Conservation (phyloP, 2,329 filamentous ascomycete genomes). For the Talaromyces funiculosus region DNA sequence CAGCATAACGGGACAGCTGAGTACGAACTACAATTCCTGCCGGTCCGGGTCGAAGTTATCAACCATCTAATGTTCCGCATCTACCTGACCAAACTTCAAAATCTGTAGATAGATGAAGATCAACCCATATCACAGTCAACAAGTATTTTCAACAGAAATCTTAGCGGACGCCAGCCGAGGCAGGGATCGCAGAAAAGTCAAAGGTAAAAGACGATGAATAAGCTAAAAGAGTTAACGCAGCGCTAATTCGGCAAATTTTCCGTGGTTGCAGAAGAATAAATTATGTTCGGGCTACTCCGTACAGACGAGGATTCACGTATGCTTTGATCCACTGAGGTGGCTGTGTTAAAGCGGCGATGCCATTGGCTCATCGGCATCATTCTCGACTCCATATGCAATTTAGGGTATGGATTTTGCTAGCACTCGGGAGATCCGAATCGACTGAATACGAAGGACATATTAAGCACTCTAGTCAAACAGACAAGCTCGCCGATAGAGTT, state of each 20-base stretch:
- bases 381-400: background rate
- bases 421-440: background rate
- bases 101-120: background rate
- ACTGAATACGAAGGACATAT: background rate
- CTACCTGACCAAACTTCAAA: background rate
- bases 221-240: background rate
- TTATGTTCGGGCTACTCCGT: background rate
- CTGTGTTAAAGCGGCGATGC: conserved; percentile 6
- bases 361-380: conserved; percentile 4
- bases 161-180: background rate
- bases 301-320: conserved; percentile 5
- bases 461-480: background rate
- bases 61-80: too few relatives aligned
- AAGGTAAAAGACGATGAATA: background rate
- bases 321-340: conserved; percentile 13
- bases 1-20: background rate
- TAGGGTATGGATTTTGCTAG: background rate
- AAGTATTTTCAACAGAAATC: background rate
- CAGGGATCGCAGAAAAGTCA: background rate
- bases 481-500: background rate
- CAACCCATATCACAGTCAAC: background rate
- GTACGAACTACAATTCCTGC: background rate
- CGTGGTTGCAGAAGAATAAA: background rate
- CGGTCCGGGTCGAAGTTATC: background rate
- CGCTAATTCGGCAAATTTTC: conserved; percentile 3